Evolutionary conservation across 306 rosid species (phyloP), one percentile per base, ranked within the genome.

Genomic region (Malus orientalis): DNA sequence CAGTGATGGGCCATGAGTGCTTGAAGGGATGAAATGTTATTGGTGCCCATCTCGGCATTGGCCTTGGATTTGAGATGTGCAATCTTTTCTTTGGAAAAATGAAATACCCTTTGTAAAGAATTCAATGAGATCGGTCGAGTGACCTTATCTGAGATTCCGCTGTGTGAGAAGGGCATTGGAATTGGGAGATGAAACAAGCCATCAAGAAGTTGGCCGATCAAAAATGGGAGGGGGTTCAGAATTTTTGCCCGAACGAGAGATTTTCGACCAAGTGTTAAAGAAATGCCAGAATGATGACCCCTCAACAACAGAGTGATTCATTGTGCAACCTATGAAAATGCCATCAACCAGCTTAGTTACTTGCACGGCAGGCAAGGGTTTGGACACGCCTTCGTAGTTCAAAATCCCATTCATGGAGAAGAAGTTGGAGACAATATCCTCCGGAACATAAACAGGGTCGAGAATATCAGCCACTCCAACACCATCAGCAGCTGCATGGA

Each of bases 301-400:
- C 16, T 85, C 88, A 0, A 30, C 80, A 11, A 36, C 82, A 0
- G 16, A 23, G 8, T 88, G 91, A 61, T 84, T 81, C 1, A 80
- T 42, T 2, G 84, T 3, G 58, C 74, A 53, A 7, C 71, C 91
- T 3, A 88, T 67, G 77, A 85, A 84, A 47, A 81, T 5, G 14
- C 85, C 88, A 60, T 88, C 89, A 25, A 60, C n/a, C 1, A 88
- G 59, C 87, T 86, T 86, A 0, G 87, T 88, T 5, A 86, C 87
- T 65, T 88, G 90, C 14, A 33, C 76, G 0, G 29, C 62, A 12
- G 55, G 67, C 75, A 68, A 42, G n/a, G 78, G 73, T 38, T 53
- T 25, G 2, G 49, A 64, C n/a, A 71, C 57, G 2, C 73, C 82
- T 25, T 79, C 61, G 45, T 29, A 64, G 67, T 66, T 79, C 25